phyloP scores from a whole-genome alignment of 2,329 filamentous ascomycete genomes.

The Alternaria viburni region DNA sequence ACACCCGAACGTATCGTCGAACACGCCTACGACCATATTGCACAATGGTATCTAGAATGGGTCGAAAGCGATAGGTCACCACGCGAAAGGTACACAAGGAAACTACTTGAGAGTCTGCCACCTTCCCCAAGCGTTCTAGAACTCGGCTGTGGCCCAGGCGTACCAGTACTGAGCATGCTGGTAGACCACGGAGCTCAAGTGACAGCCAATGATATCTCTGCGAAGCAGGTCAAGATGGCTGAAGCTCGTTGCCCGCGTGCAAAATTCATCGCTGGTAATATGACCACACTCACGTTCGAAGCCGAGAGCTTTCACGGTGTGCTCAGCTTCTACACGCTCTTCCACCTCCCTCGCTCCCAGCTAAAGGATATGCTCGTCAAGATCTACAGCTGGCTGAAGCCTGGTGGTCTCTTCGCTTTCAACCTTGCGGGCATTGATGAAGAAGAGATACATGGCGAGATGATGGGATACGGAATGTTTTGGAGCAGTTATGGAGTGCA shows the following conservation, averaged over 20 bases:
- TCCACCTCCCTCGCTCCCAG: constrained; percentile 59
- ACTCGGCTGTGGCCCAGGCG: constrained; percentile 19
- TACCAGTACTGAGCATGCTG: constrained; percentile 17
- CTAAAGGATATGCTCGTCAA: constrained; percentile 54
- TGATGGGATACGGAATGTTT: constrained; percentile 41
- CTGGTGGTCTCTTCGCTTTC: constrained; percentile 52
- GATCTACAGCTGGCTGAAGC: constrained; percentile 56
- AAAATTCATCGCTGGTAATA: constrained; percentile 43
- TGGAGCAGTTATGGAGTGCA: constrained; percentile 44
- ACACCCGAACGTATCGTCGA: constrained; percentile 5
- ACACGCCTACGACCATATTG: constrained; percentile 10
- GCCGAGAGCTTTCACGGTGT: constrained; percentile 53
- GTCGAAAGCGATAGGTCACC: constrained; percentile 5
- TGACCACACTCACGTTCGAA: constrained; percentile 45
- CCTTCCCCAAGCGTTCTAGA: constrained; percentile 11
- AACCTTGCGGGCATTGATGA: constrained; percentile 55
- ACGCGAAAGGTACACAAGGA: constrained; percentile 5
- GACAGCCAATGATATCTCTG: constrained; percentile 50
- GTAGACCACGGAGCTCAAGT: constrained; percentile 25
- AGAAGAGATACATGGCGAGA: constrained; percentile 29
- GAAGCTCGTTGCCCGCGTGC: constrained; percentile 5
- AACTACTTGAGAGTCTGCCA: not conserved
- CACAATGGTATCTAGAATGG: constrained; percentile 14
- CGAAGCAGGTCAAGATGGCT: constrained; percentile 44
- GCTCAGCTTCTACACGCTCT: constrained; percentile 58